A percentile compares a stretch with the other conserved stretches of the same genome.
Conservation (phyloP, 306 rosid species). For the Prosopis cineraria region DNA sequence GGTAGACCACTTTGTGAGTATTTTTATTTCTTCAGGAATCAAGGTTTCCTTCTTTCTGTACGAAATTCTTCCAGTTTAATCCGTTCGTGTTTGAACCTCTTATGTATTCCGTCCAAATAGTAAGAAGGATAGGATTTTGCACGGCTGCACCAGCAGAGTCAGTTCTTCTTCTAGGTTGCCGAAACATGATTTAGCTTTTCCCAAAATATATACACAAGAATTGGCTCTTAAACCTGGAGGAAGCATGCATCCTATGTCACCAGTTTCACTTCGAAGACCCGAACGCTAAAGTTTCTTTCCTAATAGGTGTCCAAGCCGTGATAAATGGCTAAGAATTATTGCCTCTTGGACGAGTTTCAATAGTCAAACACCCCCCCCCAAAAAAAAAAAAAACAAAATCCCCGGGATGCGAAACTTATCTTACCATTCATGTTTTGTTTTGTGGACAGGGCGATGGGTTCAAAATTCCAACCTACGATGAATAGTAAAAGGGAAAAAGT, state of each 20-base stretch:
- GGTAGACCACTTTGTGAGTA: no score
- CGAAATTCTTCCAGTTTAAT: conserved; percentile 21
- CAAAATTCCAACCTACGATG: conserved; percentile 27
- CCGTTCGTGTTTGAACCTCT: not conserved
- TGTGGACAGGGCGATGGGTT: conserved; percentile 48
- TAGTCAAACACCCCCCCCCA: not conserved
- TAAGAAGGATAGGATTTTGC: conserved; percentile 12
- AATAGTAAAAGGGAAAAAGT: conserved; percentile 52
- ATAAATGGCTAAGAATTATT: conserved; percentile 33
- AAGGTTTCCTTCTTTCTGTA: not conserved
- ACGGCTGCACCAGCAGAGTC: not conserved
- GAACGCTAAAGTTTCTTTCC: conserved; percentile 38
- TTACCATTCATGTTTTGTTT: not conserved
- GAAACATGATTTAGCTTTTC: not conserved
- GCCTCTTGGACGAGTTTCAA: conserved; percentile 39
- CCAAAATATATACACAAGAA: not conserved
- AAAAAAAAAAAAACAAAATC: no score
- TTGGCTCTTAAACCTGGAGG: conserved; percentile 31
- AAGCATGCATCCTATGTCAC: conserved; percentile 43
- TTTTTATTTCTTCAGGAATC: not conserved
- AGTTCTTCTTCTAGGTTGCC: not conserved
- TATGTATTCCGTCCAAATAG: not conserved
- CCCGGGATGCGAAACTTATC: conserved; percentile 17
- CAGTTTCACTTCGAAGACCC: conserved; percentile 43
- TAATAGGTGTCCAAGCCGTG: conserved; percentile 18